Percentiles rank a stretch among this genome's conserved stretches.
phyloP scores from a whole-genome alignment of 495 filamentous ascomycete species.

The Tuber calosporum region DNA sequence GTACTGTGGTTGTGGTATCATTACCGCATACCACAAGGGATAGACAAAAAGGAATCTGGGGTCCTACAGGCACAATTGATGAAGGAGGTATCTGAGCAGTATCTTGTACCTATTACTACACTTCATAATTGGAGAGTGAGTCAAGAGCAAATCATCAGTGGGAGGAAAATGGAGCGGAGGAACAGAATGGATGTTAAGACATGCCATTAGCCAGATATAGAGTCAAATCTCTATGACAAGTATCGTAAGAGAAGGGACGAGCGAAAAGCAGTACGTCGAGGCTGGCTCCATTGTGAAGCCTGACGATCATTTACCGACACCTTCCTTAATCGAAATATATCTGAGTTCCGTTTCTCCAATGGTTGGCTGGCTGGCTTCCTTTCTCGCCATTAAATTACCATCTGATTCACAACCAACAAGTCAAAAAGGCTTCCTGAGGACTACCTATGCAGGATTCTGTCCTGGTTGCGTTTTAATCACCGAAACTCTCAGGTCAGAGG shows the following conservation, averaged over 20 bases:
- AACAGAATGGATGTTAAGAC: background rate
- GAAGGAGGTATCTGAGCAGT: background rate
- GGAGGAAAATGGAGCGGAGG: background rate
- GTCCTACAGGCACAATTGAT: background rate
- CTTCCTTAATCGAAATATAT: background rate
- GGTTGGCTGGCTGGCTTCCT: conserved; percentile 12
- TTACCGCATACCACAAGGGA: background rate
- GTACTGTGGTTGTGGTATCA: background rate
- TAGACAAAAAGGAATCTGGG: background rate
- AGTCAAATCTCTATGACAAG: background rate
- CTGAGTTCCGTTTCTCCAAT: conserved; percentile 4
- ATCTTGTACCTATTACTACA: background rate
- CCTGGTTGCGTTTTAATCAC: conserved; percentile 7
- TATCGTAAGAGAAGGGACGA: conserved; percentile 8
- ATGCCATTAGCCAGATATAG: conserved; percentile 8
- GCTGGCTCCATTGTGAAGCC: background rate
- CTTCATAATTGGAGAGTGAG: background rate
- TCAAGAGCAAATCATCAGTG: background rate
- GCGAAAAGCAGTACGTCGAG: background rate
- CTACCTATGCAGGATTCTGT: conserved; percentile 1
- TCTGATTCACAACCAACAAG: conserved; percentile 15
- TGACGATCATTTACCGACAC: background rate
- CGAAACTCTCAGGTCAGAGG: background rate
- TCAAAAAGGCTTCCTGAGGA: background rate
- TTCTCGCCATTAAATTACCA: conserved; percentile 3